phyloP scores from a whole-genome alignment of 164 flowering plant species.

The Nymphaea colorata region DNA sequence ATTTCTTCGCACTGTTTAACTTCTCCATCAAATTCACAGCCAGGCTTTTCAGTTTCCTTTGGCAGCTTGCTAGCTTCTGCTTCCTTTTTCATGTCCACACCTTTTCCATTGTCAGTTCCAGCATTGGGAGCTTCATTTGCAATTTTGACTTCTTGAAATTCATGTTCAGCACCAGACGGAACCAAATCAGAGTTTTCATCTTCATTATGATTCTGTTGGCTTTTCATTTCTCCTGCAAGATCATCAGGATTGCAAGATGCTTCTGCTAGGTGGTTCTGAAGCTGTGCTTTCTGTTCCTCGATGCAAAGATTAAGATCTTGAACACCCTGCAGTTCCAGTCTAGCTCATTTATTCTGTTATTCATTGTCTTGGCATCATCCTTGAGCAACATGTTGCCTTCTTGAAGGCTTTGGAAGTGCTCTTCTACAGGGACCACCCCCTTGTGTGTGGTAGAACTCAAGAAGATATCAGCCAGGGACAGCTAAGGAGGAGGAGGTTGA shows the following conservation, averaged over 20 bases:
- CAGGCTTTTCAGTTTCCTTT: not conserved
- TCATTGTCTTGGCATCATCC: constrained; percentile 24
- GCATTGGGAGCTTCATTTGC: not conserved
- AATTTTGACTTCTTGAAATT: too few relatives aligned
- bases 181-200: not conserved
- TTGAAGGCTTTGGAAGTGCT: constrained; percentile 44
- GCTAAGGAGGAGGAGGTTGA: too few relatives aligned
- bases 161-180: constrained; percentile 5
- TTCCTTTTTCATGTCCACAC: not conserved
- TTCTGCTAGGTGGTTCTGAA: constrained; percentile 32
- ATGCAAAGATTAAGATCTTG: constrained; percentile 26
- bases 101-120: not conserved
- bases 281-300: constrained; percentile 20
- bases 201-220: constrained; percentile 14
- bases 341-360: constrained; percentile 26
- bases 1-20: not conserved
- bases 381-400: constrained; percentile 28
- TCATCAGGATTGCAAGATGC: constrained; percentile 34
- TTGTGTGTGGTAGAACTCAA: too few relatives aligned
- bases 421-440: too few relatives aligned
- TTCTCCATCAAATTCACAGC: not conserved
- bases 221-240: constrained; percentile 30
- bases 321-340: constrained; percentile 41
- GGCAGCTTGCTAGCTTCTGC: not conserved
- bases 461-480: too few relatives aligned